Conservation (phyloP, 345 rosid species). For the Salix koriyanagi region DNA sequence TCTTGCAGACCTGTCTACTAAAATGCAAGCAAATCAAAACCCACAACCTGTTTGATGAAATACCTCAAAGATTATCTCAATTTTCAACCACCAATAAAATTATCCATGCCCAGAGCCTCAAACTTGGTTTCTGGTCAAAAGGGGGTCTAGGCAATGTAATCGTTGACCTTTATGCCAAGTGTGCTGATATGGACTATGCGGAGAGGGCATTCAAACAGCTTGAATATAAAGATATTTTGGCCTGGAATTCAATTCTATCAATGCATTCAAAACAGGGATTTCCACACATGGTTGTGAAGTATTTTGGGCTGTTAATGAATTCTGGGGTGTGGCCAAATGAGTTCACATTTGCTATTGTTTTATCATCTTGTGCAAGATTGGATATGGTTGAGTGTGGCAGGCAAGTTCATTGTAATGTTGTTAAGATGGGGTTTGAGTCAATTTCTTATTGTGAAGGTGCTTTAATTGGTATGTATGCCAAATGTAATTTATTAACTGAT, state of each 20-base stretch:
- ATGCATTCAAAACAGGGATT: constrained; percentile 56
- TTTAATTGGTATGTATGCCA: constrained; percentile 78
- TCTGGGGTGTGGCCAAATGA: constrained; percentile 53
- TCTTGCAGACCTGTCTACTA: constrained; percentile 34
- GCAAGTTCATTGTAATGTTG: constrained; percentile 51
- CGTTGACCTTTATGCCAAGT: constrained; percentile 78
- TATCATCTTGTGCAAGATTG: constrained; percentile 64
- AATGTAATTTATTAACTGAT: constrained; percentile 48
- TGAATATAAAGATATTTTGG: constrained; percentile 47
- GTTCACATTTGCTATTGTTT: constrained; percentile 64
- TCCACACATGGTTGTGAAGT: constrained; percentile 33
- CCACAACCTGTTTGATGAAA: constrained; percentile 67
- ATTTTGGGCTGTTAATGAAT: constrained; percentile 38
- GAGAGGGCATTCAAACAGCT: constrained; percentile 53
- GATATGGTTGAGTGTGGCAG: constrained; percentile 48
- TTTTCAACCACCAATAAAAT: constrained; percentile 39
- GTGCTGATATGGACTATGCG: constrained; percentile 50
- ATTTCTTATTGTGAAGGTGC: constrained; percentile 67
- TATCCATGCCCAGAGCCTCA: constrained; percentile 48
- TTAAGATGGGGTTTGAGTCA: constrained; percentile 55
- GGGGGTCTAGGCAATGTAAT: constrained; percentile 56
- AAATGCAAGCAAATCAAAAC: constrained; percentile 47
- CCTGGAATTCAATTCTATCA: constrained; percentile 80
- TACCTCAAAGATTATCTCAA: constrained; percentile 41
- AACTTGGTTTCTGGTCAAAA: constrained; percentile 44